Base-by-base conservation (phyloP, 1,139 yeast genomes). In the Zygosaccharomyces sapae region DNA sequence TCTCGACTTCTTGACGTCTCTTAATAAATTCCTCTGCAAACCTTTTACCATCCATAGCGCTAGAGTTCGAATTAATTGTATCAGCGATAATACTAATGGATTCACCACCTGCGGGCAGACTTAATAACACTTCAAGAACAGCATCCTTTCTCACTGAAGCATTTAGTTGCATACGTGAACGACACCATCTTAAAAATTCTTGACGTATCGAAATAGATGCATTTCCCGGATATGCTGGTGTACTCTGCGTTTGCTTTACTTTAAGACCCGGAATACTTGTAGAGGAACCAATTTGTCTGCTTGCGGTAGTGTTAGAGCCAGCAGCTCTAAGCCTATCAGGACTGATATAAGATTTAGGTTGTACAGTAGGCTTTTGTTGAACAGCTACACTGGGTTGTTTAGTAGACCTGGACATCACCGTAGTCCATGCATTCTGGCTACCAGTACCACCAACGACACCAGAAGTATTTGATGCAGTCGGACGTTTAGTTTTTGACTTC, bases 21-120 rank as follows among this genome's bases (percentile, higher is more conserved):
- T 84, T 86, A 65, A 84, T 72, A 65, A 92, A 92, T 62, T 92
- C 97, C 49, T 78, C 80, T 1, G 97, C 95, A 72, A 90, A 92
- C 54, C 96, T 76, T 64, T 96, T 81, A 19, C 97, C 98, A 65
- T 92, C 97, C 87, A 90, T 83, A 2, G 94, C 85, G 2, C 94
- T 79, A 27, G 96, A 86, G 56, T 92, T 86, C 43, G 94, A 81
- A 69, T 89, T 89, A 52, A 92, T 82, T 10, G 96, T 87, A 65
- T 92, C 98, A 3, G 96, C 83, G 62, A 92, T 89, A 63, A 92
- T 86, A 64, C 84, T 95, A 42, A 77, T 74, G 1, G 95, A 81
- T 57, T 89, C 96, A 5, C 74, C 58, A 41, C 80, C 79, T 35
- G 79, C 70, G 33, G 97, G 97, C 54, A 92, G 76, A 46, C 90